A percentile compares a stretch with the other conserved stretches of the same genome.
These are phyloP conservation scores for Amauroascus niger DNA, from an alignment of 2,329 filamentous ascomycete genomes.

Conservation along the genomic window DNA sequence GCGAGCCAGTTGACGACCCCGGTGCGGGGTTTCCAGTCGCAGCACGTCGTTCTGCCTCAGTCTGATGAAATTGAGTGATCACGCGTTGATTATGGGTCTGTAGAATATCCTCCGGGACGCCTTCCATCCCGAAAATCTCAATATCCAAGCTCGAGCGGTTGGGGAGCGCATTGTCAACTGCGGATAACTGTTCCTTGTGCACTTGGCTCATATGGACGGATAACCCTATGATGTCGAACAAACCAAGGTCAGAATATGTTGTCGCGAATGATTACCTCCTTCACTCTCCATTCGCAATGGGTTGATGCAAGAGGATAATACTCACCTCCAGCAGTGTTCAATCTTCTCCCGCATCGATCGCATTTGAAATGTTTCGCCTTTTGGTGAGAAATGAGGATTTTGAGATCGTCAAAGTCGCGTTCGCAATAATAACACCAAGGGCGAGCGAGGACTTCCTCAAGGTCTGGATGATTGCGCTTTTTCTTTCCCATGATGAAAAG, in stretches of 20 bases:
- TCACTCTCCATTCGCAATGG: too few relatives aligned
- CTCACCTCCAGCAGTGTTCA: conserved; percentile 91
- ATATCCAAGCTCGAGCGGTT: conserved; percentile 78
- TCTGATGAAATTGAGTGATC: conserved; percentile 73
- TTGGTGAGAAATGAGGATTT: conserved; percentile 92
- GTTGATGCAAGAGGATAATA: too few relatives aligned
- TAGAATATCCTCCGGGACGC: conserved; percentile 76
- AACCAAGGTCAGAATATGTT: conserved; percentile 5
- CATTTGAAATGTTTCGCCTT: conserved; percentile 99
- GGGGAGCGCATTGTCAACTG: conserved; percentile 84
- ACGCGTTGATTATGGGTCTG: conserved; percentile 80
- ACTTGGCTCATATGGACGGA: conserved; percentile 97
- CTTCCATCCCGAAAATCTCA: conserved; percentile 98
- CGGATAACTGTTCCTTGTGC: conserved; percentile 81
- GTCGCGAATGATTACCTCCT: conserved; percentile 5
- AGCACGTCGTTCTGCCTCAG: conserved; percentile 70
- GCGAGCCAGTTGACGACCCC: conserved; percentile 41
- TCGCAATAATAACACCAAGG: conserved; percentile 99
- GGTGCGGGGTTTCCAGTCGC: conserved; percentile 75
- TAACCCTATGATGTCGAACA: conserved; percentile 51
- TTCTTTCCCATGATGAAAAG: conserved; percentile 68
- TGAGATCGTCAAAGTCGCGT: conserved; percentile 93
- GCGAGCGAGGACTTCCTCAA: conserved; percentile 69
- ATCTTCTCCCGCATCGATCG: conserved; percentile 71
- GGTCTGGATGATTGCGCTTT: conserved; percentile 72